A percentile compares a stretch with the other conserved stretches of the same genome.
Evolutionary conservation across 1,284 basidiomycete species (phyloP).

Genomic region (Malassezia dermatis): DNA sequence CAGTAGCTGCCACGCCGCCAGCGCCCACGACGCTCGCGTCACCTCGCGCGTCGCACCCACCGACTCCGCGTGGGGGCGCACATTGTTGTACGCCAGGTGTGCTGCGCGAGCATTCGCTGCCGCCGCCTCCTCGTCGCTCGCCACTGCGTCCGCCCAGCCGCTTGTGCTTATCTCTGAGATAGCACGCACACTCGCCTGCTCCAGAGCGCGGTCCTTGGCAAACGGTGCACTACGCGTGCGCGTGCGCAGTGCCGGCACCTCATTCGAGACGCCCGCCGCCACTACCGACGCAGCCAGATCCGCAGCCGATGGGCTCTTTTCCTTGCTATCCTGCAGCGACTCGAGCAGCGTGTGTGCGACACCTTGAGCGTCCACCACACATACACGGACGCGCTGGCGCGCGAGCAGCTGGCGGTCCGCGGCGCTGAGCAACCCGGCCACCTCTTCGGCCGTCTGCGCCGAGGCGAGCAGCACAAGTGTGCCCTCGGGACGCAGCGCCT

Average conservation of each 20-base stretch:
- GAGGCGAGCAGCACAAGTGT: constrained; percentile 40
- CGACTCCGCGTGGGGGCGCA: constrained; percentile 27
- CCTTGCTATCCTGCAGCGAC: constrained; percentile 27
- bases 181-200: constrained; percentile 24
- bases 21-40: constrained; percentile 36
- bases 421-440: constrained; percentile 35
- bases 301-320: constrained; percentile 26
- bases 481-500: constrained; percentile 32
- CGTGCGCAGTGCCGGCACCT: constrained; percentile 1
- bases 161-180: neutral
- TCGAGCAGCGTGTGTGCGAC: constrained; percentile 28
- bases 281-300: constrained; percentile 38
- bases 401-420: constrained; percentile 40
- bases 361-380: constrained; percentile 33
- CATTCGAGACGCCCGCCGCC: constrained; percentile 15
- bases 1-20: constrained; percentile 45
- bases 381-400: constrained; percentile 28
- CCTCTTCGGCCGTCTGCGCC: constrained; percentile 38
- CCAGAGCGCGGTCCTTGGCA: constrained; percentile 3
- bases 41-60: constrained; percentile 17
- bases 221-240: neutral
- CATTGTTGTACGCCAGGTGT: constrained; percentile 37
- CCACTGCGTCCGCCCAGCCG: neutral
- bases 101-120: constrained; percentile 29
- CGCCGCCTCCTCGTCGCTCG: constrained; percentile 26